phyloP scores from a whole-genome alignment of 2,329 filamentous ascomycete genomes.

The Magnaporthales sp. region DNA sequence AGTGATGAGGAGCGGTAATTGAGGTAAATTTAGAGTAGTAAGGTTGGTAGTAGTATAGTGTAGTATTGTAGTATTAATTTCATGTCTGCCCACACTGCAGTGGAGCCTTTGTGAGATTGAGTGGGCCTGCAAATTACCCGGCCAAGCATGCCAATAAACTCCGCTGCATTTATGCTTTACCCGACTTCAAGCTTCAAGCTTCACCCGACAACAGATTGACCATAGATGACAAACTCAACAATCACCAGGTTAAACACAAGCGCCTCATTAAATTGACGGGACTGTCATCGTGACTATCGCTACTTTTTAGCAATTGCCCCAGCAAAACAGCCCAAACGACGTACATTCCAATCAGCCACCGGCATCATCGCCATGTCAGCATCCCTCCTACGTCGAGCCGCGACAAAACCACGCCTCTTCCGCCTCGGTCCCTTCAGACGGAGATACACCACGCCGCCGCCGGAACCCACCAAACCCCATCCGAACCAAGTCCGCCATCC shows the following conservation, averaged over 20 bases:
- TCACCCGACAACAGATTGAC: not conserved
- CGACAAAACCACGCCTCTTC: not conserved
- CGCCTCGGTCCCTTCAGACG: not conserved
- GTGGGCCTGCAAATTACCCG: not conserved
- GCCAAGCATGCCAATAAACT: not conserved
- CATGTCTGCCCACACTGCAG: not conserved
- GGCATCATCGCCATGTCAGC: not conserved
- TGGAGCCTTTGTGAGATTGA: not conserved
- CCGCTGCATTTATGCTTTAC: not conserved
- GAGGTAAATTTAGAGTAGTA: not conserved
- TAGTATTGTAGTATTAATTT: not conserved
- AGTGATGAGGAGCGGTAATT: not conserved
- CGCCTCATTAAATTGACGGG: not conserved
- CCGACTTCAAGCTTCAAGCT: not conserved
- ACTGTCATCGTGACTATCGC: not conserved
- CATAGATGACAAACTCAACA: not conserved
- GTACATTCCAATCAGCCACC: too few species aligned
- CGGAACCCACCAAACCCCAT: not conserved
- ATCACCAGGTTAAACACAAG: not conserved
- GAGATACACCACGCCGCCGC: not conserved
- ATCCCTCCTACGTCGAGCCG: not conserved
- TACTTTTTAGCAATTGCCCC: too few species aligned
- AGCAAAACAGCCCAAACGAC: too few species aligned
- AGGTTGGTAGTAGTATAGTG: not conserved
- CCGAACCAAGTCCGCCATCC: constrained; percentile 23